A percentile compares a stretch with the other conserved stretches of the same genome.
Conservation (phyloP, 2,329 filamentous ascomycete genomes). For the Aspergillus sp. region DNA sequence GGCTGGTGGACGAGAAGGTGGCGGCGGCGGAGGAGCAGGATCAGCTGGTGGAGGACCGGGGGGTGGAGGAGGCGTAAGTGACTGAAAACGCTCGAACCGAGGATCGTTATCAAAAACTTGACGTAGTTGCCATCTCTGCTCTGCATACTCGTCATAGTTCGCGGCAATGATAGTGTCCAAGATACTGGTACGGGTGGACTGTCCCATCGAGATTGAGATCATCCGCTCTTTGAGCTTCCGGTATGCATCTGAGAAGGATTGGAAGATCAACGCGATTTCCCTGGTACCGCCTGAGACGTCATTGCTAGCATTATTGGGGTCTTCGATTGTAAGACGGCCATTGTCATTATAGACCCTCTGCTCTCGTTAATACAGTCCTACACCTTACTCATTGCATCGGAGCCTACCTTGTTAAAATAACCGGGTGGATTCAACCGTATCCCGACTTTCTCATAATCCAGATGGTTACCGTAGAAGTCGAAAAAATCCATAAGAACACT, state of each 20-base stretch:
- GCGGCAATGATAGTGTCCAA: slow-evolving; percentile 67
- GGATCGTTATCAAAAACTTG: slow-evolving; percentile 43
- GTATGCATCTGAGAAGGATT: slow-evolving; percentile 63
- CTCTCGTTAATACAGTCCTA: not conserved
- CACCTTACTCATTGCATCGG: not conserved
- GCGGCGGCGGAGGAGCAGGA: slow-evolving; percentile 15
- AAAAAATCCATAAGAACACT: slow-evolving; percentile 81
- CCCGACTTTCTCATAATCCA: slow-evolving; percentile 62
- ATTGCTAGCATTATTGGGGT: slow-evolving; percentile 77
- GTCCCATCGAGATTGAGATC: slow-evolving; percentile 21
- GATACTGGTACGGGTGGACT: slow-evolving; percentile 46
- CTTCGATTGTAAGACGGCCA: slow-evolving; percentile 75
- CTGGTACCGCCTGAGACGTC: slow-evolving; percentile 84
- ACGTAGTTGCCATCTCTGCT: slow-evolving; percentile 60
- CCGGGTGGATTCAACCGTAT: slow-evolving; percentile 70
- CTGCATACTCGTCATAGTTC: slow-evolving; percentile 68
- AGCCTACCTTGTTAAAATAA: slow-evolving; percentile 65
- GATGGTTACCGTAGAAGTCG: slow-evolving; percentile 77
- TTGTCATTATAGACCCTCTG: slow-evolving; percentile 45
- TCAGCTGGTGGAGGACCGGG: slow-evolving; percentile 13
- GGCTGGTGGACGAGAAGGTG: slow-evolving; percentile 16
- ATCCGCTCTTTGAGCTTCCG: slow-evolving; percentile 53
- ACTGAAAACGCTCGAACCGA: slow-evolving; percentile 27
- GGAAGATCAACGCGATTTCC: slow-evolving; percentile 60
- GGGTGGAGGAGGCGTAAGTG: slow-evolving; percentile 21